Evolutionary conservation across 1,139 yeast genomes (phyloP), one percentile per base, ranked within the genome.

Genomic region (Insectozyma bohioensis): DNA sequence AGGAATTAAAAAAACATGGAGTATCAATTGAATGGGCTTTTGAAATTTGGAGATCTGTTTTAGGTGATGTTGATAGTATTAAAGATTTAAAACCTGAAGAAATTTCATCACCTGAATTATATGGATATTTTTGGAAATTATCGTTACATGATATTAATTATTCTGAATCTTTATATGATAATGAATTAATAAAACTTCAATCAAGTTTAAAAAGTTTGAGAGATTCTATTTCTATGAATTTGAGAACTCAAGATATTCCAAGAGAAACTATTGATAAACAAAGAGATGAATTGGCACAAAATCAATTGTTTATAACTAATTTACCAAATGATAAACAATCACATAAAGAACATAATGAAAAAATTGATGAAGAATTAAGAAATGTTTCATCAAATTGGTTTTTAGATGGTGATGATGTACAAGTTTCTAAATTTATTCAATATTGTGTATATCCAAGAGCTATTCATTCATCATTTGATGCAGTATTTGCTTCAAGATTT

Each of bases 391-490:
- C 26, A 0, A 28, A 30, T 4, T 65, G 68, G 69, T 62, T 66
- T 36, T 25, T 37, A 4, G 20, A 16, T 8, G 10, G 5, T 6
- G 39, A 31, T 9, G 39, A 53, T n/a, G 36, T 48, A 12, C 28
- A 36, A 30, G 16, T 40, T 18, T 35, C 36, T 20, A 33, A 34
- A 11, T 69, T 87, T 36, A 51, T 86, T 21, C 81, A 83, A 40
- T 59, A 61, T 34, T 86, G 96, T 56, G 49, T 87, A 5, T 57
- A 88, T 12, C 97, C 96, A 11, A 68, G 97, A 46, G 73, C 82
- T 3, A 56, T 83, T 3, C 87, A 83, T 45, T 85, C 97, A 0
- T 81, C 95, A 0, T 75, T 81, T 41, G 98, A 90, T 61, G 96
- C 97, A 0, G 70, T 84, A 1, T 88, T 63, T 51, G 61, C 80